These are phyloP conservation scores for Asparagopsis taxiformis DNA, from an alignment of 31 red algal genomes.

Conservation along the genomic window DNA sequence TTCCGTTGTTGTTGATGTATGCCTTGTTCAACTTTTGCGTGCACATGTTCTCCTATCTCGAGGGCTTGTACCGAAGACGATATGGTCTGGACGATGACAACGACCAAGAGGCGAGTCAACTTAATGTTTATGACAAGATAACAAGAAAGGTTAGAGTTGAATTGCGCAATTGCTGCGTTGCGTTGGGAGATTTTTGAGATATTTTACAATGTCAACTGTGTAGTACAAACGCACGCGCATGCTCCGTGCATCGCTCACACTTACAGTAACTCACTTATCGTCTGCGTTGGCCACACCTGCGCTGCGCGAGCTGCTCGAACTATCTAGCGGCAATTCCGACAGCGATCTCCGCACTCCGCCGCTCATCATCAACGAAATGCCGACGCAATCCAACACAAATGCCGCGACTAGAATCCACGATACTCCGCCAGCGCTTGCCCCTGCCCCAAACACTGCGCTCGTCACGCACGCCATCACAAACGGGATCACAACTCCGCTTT, in stretches of 20 bases:
- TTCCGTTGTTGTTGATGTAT: conserved; percentile 64
- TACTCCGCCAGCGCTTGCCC: conserved; percentile 36
- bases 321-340: conserved; percentile 64
- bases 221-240: too few species aligned
- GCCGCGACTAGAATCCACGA: conserved; percentile 54
- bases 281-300: too few species aligned
- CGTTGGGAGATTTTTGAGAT: too few species aligned
- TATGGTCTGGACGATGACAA: conserved; percentile 30
- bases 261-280: too few species aligned
- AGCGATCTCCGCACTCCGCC: conserved; percentile 38
- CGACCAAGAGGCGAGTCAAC: too few species aligned
- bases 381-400: conserved; percentile 40
- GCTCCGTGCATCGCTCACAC: too few species aligned
- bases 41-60: conserved; percentile 43
- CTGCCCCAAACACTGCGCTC: conserved; percentile 47
- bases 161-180: too few species aligned
- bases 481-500: conserved; percentile 55
- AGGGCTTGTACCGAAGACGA: conserved; percentile 23
- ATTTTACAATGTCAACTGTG: too few species aligned
- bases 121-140: too few species aligned
- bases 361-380: conserved; percentile 67
- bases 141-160: too few species aligned
- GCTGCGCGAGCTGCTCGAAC: too few species aligned
- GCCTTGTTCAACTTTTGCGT: conserved; percentile 57
- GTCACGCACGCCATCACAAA: conserved; percentile 52